Evolutionary conservation across 257 asterid genomes (phyloP).

Genomic region (Parsonsia alboflavescens): DNA sequence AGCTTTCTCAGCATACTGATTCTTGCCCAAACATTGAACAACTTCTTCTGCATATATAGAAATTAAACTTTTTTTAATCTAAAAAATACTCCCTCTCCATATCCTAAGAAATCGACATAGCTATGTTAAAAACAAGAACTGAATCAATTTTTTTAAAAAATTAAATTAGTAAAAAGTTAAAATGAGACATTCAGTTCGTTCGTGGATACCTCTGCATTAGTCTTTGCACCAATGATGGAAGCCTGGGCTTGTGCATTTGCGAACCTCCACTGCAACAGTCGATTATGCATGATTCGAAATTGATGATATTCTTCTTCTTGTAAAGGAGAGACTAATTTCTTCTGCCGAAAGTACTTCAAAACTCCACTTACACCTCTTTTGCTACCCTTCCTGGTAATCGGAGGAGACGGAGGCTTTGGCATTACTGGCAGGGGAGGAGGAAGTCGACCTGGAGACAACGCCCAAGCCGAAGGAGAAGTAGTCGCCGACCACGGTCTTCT

Average conservation of each 20-base stretch:
- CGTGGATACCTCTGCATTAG: slow-evolving; percentile 61
- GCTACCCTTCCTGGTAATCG: slow-evolving; percentile 9
- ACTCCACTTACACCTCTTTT: slow-evolving; percentile 37
- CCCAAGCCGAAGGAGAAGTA: slow-evolving; percentile 85
- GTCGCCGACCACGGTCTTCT: slow-evolving; percentile 34
- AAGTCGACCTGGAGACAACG: slow-evolving; percentile 63
- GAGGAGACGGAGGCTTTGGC: too few species aligned
- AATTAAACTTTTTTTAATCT: too few species aligned
- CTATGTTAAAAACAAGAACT: too few species aligned
- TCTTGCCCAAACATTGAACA: slow-evolving; percentile 48
- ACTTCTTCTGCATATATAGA: slow-evolving; percentile 37
- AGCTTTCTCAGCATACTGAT: slow-evolving; percentile 32
- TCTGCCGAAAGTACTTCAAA: slow-evolving; percentile 49
- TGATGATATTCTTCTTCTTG: slow-evolving; percentile 60
- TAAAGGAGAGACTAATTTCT: slow-evolving; percentile 42
- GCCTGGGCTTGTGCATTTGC: slow-evolving; percentile 64
- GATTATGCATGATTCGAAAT: slow-evolving; percentile 46
- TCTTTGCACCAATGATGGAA: slow-evolving; percentile 38
- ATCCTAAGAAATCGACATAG: too few species aligned
- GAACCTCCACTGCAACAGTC: slow-evolving; percentile 78
- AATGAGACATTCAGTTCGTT: too few species aligned
- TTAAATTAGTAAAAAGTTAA: too few species aligned
- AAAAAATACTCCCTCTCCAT: too few species aligned
- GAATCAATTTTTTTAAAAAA: too few species aligned
- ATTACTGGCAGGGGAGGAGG: slow-evolving; percentile 18